These are phyloP conservation scores for Termitomyces titanicus DNA, from an alignment of 768 basidiomycete species.

Conservation along the genomic window DNA sequence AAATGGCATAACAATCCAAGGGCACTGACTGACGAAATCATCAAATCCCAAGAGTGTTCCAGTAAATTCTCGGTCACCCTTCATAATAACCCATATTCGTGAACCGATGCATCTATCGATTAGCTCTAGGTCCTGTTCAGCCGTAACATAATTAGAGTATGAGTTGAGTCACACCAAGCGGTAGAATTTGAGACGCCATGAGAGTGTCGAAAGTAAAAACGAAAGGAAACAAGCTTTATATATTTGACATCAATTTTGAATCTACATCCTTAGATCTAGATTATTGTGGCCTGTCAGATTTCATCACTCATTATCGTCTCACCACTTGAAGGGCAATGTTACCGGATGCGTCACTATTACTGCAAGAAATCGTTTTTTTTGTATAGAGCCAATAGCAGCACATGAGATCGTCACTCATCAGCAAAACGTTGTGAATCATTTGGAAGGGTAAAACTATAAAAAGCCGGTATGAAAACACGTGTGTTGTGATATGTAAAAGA, in stretches of 20 bases:
- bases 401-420: constrained; percentile 1
- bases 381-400: background rate
- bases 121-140: constrained; percentile 54
- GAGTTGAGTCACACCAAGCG: constrained; percentile 57
- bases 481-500: background rate
- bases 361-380: background rate
- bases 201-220: background rate
- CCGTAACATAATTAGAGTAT: background rate
- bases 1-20: background rate
- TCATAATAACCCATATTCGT: constrained; percentile 98
- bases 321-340: too few species aligned
- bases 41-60: constrained; percentile 95
- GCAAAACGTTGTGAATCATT: background rate
- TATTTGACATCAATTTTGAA: background rate
- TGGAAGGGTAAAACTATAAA: constrained; percentile 12
- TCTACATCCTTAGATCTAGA: too few species aligned
- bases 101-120: constrained; percentile 98
- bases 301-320: too few species aligned
- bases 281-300: too few species aligned
- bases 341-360: background rate
- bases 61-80: constrained; percentile 94
- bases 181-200: constrained; percentile 94
- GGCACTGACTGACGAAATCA: constrained; percentile 95
- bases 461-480: constrained; percentile 5
- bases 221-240: constrained; percentile 3